Evolutionary conservation across 2,329 filamentous ascomycete genomes (phyloP).

Genomic region (Ceratocystiopsis minuta): DNA sequence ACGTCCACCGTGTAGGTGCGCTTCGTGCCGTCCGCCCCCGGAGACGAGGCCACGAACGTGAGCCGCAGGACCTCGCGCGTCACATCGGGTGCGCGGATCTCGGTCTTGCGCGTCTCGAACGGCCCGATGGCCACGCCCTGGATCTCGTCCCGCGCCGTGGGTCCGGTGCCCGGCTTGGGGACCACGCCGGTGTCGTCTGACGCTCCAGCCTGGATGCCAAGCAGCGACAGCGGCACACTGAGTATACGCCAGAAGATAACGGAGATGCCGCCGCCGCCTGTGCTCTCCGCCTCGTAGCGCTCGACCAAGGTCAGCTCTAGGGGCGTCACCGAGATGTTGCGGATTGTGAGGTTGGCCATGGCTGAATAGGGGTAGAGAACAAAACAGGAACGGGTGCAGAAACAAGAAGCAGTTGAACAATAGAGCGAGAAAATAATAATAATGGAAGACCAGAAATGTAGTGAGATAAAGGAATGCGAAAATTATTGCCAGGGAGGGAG

Average conservation of each 20-base stretch:
- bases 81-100: constrained; percentile 40
- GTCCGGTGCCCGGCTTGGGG: constrained; percentile 1
- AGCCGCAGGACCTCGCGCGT: constrained; percentile 52
- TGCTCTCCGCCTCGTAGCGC: constrained; percentile 41
- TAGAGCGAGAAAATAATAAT: no score
- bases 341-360: constrained; percentile 48
- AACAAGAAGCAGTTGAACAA: no score
- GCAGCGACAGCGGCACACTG: neutral
- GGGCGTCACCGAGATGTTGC: constrained; percentile 62
- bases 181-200: constrained; percentile 11
- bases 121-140: constrained; percentile 41
- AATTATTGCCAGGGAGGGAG: no score
- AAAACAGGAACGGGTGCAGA: no score
- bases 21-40: constrained; percentile 20
- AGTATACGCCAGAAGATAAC: constrained; percentile 20
- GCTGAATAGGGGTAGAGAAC: constrained; percentile 1
- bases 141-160: constrained; percentile 34
- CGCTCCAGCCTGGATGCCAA: constrained; percentile 11
- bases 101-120: constrained; percentile 47
- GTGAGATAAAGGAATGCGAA: no score
- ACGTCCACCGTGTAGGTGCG: constrained; percentile 51
- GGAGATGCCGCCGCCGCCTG: constrained; percentile 22
- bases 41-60: constrained; percentile 40
- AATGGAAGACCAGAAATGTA: no score
- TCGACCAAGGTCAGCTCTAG: constrained; percentile 56